Base-by-base conservation (phyloP, 2,329 filamentous ascomycete species). In the Claviceps pusilla region DNA sequence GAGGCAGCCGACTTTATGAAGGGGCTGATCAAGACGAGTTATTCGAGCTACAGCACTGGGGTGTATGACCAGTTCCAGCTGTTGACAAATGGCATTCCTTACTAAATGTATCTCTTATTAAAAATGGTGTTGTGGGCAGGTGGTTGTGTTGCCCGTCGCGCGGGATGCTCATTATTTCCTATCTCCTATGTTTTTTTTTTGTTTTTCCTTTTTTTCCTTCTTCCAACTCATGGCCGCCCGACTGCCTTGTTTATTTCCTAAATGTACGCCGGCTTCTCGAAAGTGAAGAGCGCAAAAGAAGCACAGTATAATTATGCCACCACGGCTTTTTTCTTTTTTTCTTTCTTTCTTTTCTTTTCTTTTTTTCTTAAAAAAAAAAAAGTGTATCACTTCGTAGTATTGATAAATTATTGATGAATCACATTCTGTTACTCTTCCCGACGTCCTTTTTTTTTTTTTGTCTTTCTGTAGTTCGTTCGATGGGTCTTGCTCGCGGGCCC, bases 51-150 rank as follows among this genome's bases (percentile, higher is more conserved):
- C 66, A 90, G 86, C 55, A 99, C 93, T 1, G 89, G 88, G 60
- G 86, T 91, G 50, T 99, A 99, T 68, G 94, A 99, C 72, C 88
- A 95, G 69, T 99, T 96, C 76, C 93, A 99, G 75, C 74, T 96
- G 64, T 73, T 96, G 71, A 97, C 93, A 37, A 97, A 98, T 66
- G 93, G 91, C 7, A 98, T 98, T 68, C 93, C 93, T 39, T 97
- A 94, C 66, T 95, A 77, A 77, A 10, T 1, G 50, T n/a, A 48
- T 33, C 31, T 33, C 31, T 7, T 33, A 4, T 7, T 33, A 19
- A 19, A 19, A 19, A 19, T 19, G 19, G 19, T 19, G 19, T 19
- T 33, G n/a, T 4, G 35, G 14, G 29, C 9, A 4, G 7, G 31
- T 12, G 9, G 35, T 11, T 19, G 19, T 19, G 19, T 19, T 19